These are phyloP conservation scores for Mallotus japonicus DNA, from an alignment of 441 rosid species.

Conservation along the genomic window DNA sequence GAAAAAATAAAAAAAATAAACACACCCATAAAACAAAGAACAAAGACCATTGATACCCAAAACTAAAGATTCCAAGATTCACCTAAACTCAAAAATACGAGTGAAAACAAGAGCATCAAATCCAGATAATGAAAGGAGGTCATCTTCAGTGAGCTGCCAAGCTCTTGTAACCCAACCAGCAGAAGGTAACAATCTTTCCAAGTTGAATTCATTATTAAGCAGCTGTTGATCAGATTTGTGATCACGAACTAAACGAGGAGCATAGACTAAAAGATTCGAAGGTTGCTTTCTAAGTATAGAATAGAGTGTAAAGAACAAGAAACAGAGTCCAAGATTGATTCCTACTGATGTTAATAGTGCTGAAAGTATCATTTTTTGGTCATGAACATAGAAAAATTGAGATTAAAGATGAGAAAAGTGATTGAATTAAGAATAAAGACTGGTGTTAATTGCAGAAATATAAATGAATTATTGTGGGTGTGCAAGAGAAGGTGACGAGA, in stretches of 20 bases:
- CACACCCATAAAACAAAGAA: background rate
- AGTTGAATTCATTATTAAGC: slow-evolving; percentile 32
- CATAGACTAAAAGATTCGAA: slow-evolving; percentile 52
- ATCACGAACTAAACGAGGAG: slow-evolving; percentile 58
- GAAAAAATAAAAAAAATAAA: slow-evolving; percentile 19
- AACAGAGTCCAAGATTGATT: slow-evolving; percentile 83
- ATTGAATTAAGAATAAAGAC: too few species aligned
- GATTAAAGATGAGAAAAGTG: background rate
- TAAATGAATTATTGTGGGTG: too few species aligned
- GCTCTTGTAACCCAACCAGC: slow-evolving; percentile 82
- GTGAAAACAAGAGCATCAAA: slow-evolving; percentile 72
- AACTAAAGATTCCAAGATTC: background rate
- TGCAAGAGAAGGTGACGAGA: too few species aligned
- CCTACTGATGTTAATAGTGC: slow-evolving; percentile 91
- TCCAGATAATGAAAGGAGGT: slow-evolving; percentile 55
- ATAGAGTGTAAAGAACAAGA: slow-evolving; percentile 69
- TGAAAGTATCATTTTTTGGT: slow-evolving; percentile 61
- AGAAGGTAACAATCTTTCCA: slow-evolving; percentile 75
- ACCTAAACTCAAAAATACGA: slow-evolving; percentile 70
- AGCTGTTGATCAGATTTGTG: slow-evolving; percentile 28
- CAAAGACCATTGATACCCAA: background rate
- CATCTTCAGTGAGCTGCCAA: slow-evolving; percentile 62
- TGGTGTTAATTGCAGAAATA: too few species aligned
- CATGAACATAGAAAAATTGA: background rate
- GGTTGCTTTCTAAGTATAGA: slow-evolving; percentile 87